Evolutionary conservation across 768 basidiomycete species (phyloP), one percentile per base, ranked within the genome.

Genomic region (Aureoboletus auriporus): DNA sequence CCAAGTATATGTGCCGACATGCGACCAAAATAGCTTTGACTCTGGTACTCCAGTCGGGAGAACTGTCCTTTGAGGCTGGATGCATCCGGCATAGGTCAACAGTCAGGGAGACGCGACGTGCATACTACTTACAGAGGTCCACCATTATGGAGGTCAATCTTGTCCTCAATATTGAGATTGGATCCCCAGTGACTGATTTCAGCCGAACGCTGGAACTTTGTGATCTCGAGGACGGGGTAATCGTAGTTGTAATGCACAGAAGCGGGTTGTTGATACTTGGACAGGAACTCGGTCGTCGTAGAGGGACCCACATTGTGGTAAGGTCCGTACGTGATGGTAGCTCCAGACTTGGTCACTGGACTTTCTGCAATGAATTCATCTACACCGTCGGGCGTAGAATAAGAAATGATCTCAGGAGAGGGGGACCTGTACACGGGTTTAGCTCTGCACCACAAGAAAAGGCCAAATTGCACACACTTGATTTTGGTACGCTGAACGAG

Each of bases 141-240:
- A 50, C 84, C 86, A 62, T 99, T 99, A 65, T 79, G 77, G n/a
- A 99, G 71, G 49, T 77, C 64, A 51, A 96, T 81, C 30, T 89
- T 79, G 69, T 99, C 93, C 65, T 97, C 82, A 28, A 94, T 86
- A 61, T 97, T 96, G 33, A 99, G 65, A 66, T 96, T 96, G 36
- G 83, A 82, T 30, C 95, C 94, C 96, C 95, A 98, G 63, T 98
- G 95, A 55, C 93, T 95, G 54, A 99, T 83, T 70, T 99, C 95
- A 2, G 85, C 92, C 0, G 76, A 60, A 42, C 96, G 83, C 51
- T 80, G 76, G 29, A 96, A 77, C 37, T 75, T 82, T 29, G 73
- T 75, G 44, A 97, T 71, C 54, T 91, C 83, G 20, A 93, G 63
- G 37, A 96, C 80, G 0, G 95, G 91, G 50, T 83, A 75, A n/a